phyloP scores from a whole-genome alignment of 768 basidiomycete species.

The Tricholoma bakamatsutake region DNA sequence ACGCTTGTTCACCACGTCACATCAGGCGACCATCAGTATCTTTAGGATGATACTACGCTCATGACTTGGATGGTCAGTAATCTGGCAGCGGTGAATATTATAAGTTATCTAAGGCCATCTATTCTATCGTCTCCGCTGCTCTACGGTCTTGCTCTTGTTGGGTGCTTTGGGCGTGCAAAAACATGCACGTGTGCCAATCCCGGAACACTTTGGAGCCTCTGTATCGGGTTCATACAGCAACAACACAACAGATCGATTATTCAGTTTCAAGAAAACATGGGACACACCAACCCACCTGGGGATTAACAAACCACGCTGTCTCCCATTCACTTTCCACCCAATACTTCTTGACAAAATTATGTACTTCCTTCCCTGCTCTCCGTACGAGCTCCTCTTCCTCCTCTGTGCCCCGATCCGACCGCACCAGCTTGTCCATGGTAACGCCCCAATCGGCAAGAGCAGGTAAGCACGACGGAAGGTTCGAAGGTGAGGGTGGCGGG shows the following conservation, averaged over 20 bases:
- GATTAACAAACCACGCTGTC: conserved; percentile 90
- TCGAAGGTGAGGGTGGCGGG: conserved; percentile 55
- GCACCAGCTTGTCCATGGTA: conserved; percentile 54
- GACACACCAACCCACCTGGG: conserved; percentile 50
- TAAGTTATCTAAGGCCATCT: not conserved
- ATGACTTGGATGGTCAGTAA: too few relatives aligned
- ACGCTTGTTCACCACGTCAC: too few relatives aligned
- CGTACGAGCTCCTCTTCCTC: conserved; percentile 48
- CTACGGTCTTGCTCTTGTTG: conserved; percentile 13
- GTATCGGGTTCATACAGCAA: not conserved
- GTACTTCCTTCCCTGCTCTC: conserved; percentile 52
- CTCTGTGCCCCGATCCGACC: conserved; percentile 42
- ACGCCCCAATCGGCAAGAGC: conserved; percentile 67
- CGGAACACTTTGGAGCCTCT: conserved; percentile 80
- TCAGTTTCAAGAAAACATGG: not conserved
- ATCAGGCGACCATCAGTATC: too few relatives aligned
- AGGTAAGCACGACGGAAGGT: conserved; percentile 50
- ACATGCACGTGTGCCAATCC: conserved; percentile 85
- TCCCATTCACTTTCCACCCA: conserved; percentile 81
- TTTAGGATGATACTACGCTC: too few relatives aligned
- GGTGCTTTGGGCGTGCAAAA: conserved; percentile 53
- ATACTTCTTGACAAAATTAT: conserved; percentile 52
- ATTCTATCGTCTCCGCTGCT: not conserved
- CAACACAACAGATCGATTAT: not conserved
- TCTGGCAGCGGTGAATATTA: too few relatives aligned